Evolutionary conservation across 2,329 filamentous ascomycete genomes (phyloP).

Genomic region (Fonsecaea pedrosoi): DNA sequence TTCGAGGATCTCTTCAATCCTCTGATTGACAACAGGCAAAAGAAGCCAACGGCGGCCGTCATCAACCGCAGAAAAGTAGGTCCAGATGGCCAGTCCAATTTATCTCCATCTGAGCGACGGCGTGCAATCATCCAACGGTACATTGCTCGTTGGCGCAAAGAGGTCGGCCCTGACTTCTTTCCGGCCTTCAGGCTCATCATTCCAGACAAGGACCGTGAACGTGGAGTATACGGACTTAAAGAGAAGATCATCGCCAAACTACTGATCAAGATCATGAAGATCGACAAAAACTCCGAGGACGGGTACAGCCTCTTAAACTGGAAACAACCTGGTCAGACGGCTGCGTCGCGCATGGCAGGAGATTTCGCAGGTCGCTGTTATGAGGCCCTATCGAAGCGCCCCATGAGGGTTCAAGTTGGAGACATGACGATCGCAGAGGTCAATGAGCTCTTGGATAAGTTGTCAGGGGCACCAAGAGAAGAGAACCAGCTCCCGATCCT

Average conservation of each 20-base stretch:
- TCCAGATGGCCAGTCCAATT: slow-evolving; percentile 57
- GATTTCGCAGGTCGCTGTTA: slow-evolving; percentile 92
- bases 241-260: slow-evolving; percentile 89
- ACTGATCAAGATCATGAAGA: slow-evolving; percentile 89
- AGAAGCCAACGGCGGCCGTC: slow-evolving; percentile 69
- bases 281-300: slow-evolving; percentile 88
- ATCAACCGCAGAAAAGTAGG: slow-evolving; percentile 65
- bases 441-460: slow-evolving; percentile 80
- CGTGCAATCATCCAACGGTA: slow-evolving; percentile 84
- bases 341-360: slow-evolving; percentile 72
- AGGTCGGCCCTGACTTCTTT: slow-evolving; percentile 92
- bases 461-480: slow-evolving; percentile 78
- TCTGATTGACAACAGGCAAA: slow-evolving; percentile 77
- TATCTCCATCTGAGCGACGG: slow-evolving; percentile 77
- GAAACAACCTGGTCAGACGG: slow-evolving; percentile 80
- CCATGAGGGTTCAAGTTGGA: slow-evolving; percentile 74
- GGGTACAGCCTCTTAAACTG: slow-evolving; percentile 85
- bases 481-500: slow-evolving; percentile 83
- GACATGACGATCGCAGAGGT: slow-evolving; percentile 87
- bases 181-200: slow-evolving; percentile 90
- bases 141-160: slow-evolving; percentile 81
- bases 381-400: slow-evolving; percentile 83
- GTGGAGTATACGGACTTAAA: slow-evolving; percentile 91
- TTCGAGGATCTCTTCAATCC: slow-evolving; percentile 83
- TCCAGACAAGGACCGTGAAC: slow-evolving; percentile 89